Percentiles rank a stretch among this genome's conserved stretches.
These are phyloP conservation scores for Phellinidium pouzarii DNA, from an alignment of 1,284 basidiomycete species.

Conservation along the genomic window DNA sequence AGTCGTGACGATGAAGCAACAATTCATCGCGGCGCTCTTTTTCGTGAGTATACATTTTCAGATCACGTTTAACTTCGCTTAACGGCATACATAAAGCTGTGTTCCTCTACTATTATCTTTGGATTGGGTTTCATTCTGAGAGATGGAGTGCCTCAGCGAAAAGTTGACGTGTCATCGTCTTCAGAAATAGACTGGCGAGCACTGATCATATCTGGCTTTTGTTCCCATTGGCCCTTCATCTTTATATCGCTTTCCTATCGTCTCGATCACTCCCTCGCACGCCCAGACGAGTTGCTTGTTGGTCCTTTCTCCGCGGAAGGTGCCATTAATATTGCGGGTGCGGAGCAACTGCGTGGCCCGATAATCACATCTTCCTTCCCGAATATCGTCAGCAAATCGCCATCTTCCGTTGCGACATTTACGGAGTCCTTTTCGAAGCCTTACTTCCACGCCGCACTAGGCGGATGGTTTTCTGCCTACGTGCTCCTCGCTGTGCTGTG, in stretches of 20 bases:
- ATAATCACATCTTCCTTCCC: not conserved
- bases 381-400: not conserved
- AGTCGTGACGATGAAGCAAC: too few relatives aligned
- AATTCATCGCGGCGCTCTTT: too few relatives aligned
- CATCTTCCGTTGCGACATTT: not conserved
- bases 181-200: not conserved
- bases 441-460: slow-evolving; percentile 5
- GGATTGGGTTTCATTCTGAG: too few relatives aligned
- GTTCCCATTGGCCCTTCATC: not conserved
- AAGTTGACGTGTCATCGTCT: too few relatives aligned
- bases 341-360: not conserved
- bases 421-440: slow-evolving; percentile 3
- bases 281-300: slow-evolving; percentile 4
- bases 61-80: too few relatives aligned
- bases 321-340: not conserved
- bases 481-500: not conserved
- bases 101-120: too few relatives aligned
- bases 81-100: too few relatives aligned
- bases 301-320: not conserved
- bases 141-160: too few relatives aligned
- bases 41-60: too few relatives aligned
- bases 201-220: not conserved
- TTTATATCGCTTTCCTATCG: slow-evolving; percentile 6
- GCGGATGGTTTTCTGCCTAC: not conserved
- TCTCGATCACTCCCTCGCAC: slow-evolving; percentile 6